These are phyloP conservation scores for Elaeis oleifera DNA, from an alignment of 202 grass and related monocot species.

Conservation along the genomic window DNA sequence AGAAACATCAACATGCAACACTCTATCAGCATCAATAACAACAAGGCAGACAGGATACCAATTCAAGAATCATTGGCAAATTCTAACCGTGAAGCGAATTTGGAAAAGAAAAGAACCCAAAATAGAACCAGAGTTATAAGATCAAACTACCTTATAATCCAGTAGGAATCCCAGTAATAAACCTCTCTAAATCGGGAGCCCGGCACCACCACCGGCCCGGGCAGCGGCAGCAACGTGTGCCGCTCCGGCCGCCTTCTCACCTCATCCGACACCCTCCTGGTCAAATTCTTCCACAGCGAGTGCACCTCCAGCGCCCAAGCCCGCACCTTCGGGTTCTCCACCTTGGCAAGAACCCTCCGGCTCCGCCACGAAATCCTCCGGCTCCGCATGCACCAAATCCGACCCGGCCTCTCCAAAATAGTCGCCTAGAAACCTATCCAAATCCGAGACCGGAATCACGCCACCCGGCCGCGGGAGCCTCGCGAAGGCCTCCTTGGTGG, in stretches of 20 bases:
- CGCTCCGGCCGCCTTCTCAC: conserved; percentile 35
- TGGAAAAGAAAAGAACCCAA: not conserved
- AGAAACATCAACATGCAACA: too few species aligned
- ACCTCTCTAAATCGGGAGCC: conserved; percentile 82
- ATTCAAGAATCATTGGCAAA: too few species aligned
- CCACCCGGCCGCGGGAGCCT: conserved; percentile 11
- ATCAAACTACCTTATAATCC: conserved; percentile 58
- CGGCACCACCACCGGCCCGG: conserved; percentile 44
- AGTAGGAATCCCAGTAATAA: conserved; percentile 99
- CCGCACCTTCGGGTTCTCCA: conserved; percentile 44
- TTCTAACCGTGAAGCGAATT: too few species aligned
- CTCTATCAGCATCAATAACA: too few species aligned
- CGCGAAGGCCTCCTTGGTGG: conserved; percentile 33
- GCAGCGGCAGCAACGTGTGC: conserved; percentile 76
- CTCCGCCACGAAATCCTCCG: conserved; percentile 44
- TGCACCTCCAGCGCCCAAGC: conserved; percentile 84
- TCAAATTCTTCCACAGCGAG: conserved; percentile 67
- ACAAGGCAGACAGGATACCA: too few species aligned
- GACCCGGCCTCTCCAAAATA: conserved; percentile 43
- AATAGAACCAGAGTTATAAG: not conserved
- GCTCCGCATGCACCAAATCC: conserved; percentile 45
- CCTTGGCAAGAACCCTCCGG: conserved; percentile 58
- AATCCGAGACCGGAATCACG: conserved; percentile 13
- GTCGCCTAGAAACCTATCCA: conserved; percentile 23
- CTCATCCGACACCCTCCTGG: conserved; percentile 29